Evolutionary conservation across 1,139 yeast genomes (phyloP).

Genomic region (Wickerhamomyces sp.): DNA sequence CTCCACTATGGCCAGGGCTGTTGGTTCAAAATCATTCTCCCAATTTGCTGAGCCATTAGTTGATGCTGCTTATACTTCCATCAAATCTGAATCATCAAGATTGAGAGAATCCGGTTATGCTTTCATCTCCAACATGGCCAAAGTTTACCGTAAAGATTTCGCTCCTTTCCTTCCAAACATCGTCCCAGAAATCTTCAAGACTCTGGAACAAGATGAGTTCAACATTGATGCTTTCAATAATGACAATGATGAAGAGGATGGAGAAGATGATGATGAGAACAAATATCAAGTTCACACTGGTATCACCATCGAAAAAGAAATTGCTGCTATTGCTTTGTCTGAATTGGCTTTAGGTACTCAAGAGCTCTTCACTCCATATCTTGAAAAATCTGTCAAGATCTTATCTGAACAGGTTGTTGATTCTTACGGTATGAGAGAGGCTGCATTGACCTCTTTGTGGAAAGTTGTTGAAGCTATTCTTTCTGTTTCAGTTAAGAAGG

Average conservation of each 20-base stretch:
- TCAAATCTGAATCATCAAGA: slow-evolving; percentile 74
- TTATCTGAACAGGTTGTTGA: slow-evolving; percentile 73
- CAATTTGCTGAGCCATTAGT: slow-evolving; percentile 85
- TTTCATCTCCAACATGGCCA: slow-evolving; percentile 92
- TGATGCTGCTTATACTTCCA: slow-evolving; percentile 79
- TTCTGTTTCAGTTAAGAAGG: slow-evolving; percentile 46
- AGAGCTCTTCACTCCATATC: slow-evolving; percentile 70
- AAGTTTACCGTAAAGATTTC: slow-evolving; percentile 88
- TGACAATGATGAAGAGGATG: slow-evolving; percentile 33
- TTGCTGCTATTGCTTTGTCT: slow-evolving; percentile 88
- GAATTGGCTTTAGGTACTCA: slow-evolving; percentile 88
- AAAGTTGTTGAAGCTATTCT: slow-evolving; percentile 72
- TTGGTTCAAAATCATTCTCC: slow-evolving; percentile 83
- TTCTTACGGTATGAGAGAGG: slow-evolving; percentile 88
- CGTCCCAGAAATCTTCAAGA: slow-evolving; percentile 77
- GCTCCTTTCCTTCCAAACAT: slow-evolving; percentile 79
- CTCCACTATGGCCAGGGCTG: slow-evolving; percentile 95
- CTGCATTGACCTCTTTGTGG: slow-evolving; percentile 82
- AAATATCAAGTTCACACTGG: slow-evolving; percentile 88
- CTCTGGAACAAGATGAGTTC: slow-evolving; percentile 80
- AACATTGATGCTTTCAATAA: slow-evolving; percentile 37
- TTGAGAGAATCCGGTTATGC: slow-evolving; percentile 94
- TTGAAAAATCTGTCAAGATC: slow-evolving; percentile 63
- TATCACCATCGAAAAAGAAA: slow-evolving; percentile 93
- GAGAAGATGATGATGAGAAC: slow-evolving; percentile 55